Evolutionary conservation across 805 yeast species (phyloP).

Genomic region (Wickerhamiella nectarea): DNA sequence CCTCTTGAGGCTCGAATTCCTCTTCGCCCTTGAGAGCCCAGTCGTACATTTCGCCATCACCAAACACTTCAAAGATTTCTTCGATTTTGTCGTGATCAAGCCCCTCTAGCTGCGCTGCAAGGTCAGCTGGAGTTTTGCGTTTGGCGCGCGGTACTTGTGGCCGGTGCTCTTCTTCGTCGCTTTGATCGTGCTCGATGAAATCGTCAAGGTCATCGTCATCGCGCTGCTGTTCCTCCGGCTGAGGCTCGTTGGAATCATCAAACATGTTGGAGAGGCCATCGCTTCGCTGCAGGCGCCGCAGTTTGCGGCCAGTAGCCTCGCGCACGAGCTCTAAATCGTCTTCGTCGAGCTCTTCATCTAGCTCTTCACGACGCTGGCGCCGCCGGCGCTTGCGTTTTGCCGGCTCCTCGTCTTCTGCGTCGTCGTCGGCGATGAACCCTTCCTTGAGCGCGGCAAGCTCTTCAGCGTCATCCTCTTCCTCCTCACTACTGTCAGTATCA

Average conservation of each 20-base stretch:
- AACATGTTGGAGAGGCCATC: conserved; percentile 48
- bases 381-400: conserved; percentile 17
- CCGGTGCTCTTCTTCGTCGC: conserved; percentile 59
- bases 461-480: conserved; percentile 86
- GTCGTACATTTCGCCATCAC: conserved; percentile 92
- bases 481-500: conserved; percentile 28
- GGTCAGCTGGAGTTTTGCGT: conserved; percentile 12
- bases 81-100: conserved; percentile 82
- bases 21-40: conserved; percentile 94
- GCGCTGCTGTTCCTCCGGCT: conserved; percentile 27
- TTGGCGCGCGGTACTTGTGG: conserved; percentile 11
- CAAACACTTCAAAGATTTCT: conserved; percentile 88
- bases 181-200: conserved; percentile 94
- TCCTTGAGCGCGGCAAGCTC: conserved; percentile 72
- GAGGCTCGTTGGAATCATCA: conserved; percentile 41
- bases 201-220: conserved; percentile 66
- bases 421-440: conserved; percentile 86
- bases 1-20: conserved; percentile 29
- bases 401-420: conserved; percentile 21
- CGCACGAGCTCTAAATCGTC: conserved; percentile 85
- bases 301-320: conserved; percentile 73
- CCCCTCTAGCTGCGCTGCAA: conserved; percentile 28
- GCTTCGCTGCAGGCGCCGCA: conserved; percentile 66
- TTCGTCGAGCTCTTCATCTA: conserved; percentile 53
- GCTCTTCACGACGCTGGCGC: conserved; percentile 10